Evolutionary conservation across 805 yeast species (phyloP).

Genomic region (Phaffomyces opuntiae): DNA sequence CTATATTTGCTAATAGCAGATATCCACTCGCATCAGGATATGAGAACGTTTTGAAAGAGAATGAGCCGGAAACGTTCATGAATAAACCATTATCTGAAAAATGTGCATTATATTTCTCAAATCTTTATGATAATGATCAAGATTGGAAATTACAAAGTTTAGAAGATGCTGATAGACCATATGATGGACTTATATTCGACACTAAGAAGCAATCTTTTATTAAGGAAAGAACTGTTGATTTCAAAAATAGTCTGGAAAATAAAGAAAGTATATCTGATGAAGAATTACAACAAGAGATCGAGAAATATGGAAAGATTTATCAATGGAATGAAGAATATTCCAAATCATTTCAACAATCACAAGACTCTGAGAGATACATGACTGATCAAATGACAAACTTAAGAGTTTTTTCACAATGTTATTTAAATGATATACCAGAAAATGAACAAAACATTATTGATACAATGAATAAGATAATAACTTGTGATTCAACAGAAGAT

Average conservation of each 20-base stretch:
- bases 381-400: constrained; percentile 18
- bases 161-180: constrained; percentile 11
- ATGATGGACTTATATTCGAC: constrained; percentile 21
- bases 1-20: constrained; percentile 16
- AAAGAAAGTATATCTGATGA: constrained; percentile 9
- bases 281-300: constrained; percentile 8
- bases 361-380: constrained; percentile 19
- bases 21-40: constrained; percentile 19
- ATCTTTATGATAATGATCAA: constrained; percentile 14
- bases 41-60: constrained; percentile 9
- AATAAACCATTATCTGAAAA: constrained; percentile 8
- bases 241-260: constrained; percentile 10
- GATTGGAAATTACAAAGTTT: constrained; percentile 19
- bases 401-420: constrained; percentile 24
- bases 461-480: constrained; percentile 5
- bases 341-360: constrained; percentile 11
- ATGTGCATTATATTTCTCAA: constrained; percentile 17
- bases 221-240: constrained; percentile 12
- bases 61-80: constrained; percentile 13
- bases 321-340: constrained; percentile 16
- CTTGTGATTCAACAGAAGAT: constrained; percentile 24
- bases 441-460: constrained; percentile 8
- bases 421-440: constrained; percentile 5
- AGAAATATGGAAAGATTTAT: constrained; percentile 5
- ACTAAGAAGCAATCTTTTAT: constrained; percentile 18